Evolutionary conservation across 768 basidiomycete genomes (phyloP), one percentile per base, ranked within the genome.

Genomic region (Flagelloscypha sp.): DNA sequence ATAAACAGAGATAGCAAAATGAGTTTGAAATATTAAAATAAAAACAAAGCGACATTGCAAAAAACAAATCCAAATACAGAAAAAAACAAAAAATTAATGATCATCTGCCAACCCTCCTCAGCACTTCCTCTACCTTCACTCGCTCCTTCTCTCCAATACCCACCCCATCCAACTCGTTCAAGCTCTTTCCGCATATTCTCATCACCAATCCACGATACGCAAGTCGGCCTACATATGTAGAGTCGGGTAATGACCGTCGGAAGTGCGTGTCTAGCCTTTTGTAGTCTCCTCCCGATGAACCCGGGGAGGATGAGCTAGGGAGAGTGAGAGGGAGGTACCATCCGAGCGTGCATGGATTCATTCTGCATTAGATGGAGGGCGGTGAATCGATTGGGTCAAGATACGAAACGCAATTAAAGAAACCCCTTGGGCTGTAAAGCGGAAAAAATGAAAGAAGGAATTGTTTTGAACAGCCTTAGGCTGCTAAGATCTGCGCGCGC

Each of bases 341-440:
- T 5, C 87, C 87, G 8, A 97, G 77, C 13, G 93, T 97, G 47
- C 85, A 89, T 36, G 95, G 93, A 53, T 99, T 99, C 90, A 97
- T 95, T 58, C 81, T 74, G 47, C 30, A 38, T 40, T 15, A 27
- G 7, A 30, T 38, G 4, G 31, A 25, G 15, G n/a, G n/a, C n/a
- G n/a, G n/a, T n/a, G n/a, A n/a, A n/a, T n/a, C n/a, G n/a, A n/a
- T n/a, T n/a, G n/a, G n/a, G n/a, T n/a, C n/a, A n/a, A n/a, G n/a
- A n/a, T n/a, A n/a, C n/a, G n/a, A n/a, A n/a, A n/a, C n/a, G n/a
- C n/a, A n/a, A n/a, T n/a, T n/a, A n/a, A n/a, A n/a, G n/a, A n/a
- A n/a, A n/a, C n/a, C n/a, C n/a, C n/a, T n/a, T n/a, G n/a, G n/a
- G n/a, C n/a, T n/a, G n/a, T n/a, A n/a, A n/a, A n/a, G n/a, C n/a